Base-by-base conservation (phyloP, 1,284 basidiomycete genomes). In the Megacollybia platyphylla region DNA sequence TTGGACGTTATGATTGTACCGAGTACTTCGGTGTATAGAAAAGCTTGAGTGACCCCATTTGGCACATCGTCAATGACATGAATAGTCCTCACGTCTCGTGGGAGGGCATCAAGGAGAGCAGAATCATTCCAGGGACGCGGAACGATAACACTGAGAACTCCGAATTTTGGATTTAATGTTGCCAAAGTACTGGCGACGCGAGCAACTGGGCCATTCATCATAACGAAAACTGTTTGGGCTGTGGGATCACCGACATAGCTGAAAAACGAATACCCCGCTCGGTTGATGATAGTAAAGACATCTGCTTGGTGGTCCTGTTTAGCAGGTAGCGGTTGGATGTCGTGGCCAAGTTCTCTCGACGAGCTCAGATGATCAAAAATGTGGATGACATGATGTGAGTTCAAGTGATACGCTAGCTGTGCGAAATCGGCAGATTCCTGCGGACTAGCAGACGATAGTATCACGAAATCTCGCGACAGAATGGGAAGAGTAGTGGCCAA, bases 401-500 rank as follows among this genome's bases (percentile, higher is more conserved):
- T 65, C 41, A 84, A 60, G 44, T 64, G 65, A 63, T 87, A 87
- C 4, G 84, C 69, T 36, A 87, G 64, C 11, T 69, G 53, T 1
- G 87, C 73, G 45, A 88, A 74, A 51, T 87, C 81, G 34, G 82
- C 71, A 7, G 83, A 70, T 57, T 91, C 85, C 49, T 85, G 80
- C 0, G 87, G 76, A 2, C 82, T 80, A 6, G 87, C 76, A 15
- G 89, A 93, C 48, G 92, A 70, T 38, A 92, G 61, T 40, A 94
- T 69, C n/a, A 79, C 71, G 51, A 87, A 71, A 46, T 74, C 71
- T 39, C 81, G 71, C 1, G 82, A 78, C n/a, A 88, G 60, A 44
- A 79, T 60, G 8, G 67, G 55, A 45, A 86, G 67, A 10, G 73
- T 62, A 2, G 76, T 64, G 7, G 77, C 72, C 41, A 91, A 65